These are phyloP conservation scores for Scheffersomyces amazonensis DNA, from an alignment of 805 yeast genomes.

Conservation along the genomic window DNA sequence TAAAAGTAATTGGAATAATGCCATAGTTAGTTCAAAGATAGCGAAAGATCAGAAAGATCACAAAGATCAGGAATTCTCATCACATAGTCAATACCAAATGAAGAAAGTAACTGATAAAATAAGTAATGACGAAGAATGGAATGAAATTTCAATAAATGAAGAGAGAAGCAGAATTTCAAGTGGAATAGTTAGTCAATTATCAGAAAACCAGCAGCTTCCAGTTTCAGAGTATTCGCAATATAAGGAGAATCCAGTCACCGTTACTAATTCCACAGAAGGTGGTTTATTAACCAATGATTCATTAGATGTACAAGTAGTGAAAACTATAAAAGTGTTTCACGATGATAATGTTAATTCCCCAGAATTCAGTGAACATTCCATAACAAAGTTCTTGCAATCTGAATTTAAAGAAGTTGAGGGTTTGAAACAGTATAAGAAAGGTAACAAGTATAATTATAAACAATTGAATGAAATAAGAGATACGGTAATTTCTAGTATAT, in stretches of 20 bases:
- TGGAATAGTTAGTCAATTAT: background rate
- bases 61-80: too few species aligned
- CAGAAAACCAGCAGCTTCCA: background rate
- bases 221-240: background rate
- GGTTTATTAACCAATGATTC: background rate
- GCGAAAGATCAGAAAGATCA: background rate
- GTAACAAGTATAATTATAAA: constrained; percentile 3
- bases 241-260: background rate
- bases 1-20: constrained; percentile 5
- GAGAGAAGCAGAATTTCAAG: background rate
- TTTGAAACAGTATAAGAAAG: background rate
- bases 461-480: constrained; percentile 1
- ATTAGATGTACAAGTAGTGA: background rate
- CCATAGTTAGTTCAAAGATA: background rate
- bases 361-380: constrained; percentile 7
- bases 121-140: background rate
- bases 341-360: constrained; percentile 4
- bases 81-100: background rate
- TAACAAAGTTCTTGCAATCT: constrained; percentile 4
- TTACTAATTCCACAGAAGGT: background rate
- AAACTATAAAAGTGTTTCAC: constrained; percentile 4
- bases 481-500: background rate
- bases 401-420: constrained; percentile 3
- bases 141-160: background rate
- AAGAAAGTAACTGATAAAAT: background rate